phyloP scores from a whole-genome alignment of 192 early-diverging fungal genomes.

The Phycomyces blakesleeanus region DNA sequence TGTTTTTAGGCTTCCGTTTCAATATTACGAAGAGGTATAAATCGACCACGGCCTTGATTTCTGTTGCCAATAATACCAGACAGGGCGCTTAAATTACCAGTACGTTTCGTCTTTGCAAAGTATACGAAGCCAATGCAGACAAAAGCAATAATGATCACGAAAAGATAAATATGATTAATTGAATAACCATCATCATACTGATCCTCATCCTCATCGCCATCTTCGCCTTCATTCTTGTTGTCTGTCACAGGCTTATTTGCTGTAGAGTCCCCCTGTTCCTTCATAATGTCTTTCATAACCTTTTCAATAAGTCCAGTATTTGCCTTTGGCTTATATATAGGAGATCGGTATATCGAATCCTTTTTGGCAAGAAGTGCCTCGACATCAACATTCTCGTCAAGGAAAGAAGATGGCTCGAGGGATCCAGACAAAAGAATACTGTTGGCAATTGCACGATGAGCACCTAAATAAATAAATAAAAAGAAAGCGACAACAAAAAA shows the following conservation, averaged over 20 bases:
- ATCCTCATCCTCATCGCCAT: neutral
- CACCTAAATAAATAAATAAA: neutral
- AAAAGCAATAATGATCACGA: neutral
- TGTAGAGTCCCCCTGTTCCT: neutral
- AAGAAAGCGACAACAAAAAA: too few relatives aligned
- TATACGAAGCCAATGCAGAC: slow-evolving; percentile 16
- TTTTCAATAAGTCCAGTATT: neutral
- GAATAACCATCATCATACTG: neutral
- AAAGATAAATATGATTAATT: slow-evolving; percentile 9
- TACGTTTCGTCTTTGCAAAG: slow-evolving; percentile 10
- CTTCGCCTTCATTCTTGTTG: neutral
- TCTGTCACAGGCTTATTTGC: neutral
- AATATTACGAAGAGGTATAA: slow-evolving; percentile 27
- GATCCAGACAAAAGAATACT: slow-evolving; percentile 10
- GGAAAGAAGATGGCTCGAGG: neutral
- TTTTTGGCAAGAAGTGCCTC: neutral
- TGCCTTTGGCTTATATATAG: neutral
- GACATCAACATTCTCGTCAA: neutral
- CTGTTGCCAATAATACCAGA: slow-evolving; percentile 17
- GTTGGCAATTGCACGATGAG: slow-evolving; percentile 10
- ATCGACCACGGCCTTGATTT: slow-evolving; percentile 21
- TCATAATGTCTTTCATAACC: neutral
- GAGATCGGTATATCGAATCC: slow-evolving; percentile 1
- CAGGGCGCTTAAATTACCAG: slow-evolving; percentile 15
- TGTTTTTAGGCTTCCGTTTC: slow-evolving; percentile 14